phyloP scores from a whole-genome alignment of 2,329 filamentous ascomycete genomes.

The Monosporascus ibericus region DNA sequence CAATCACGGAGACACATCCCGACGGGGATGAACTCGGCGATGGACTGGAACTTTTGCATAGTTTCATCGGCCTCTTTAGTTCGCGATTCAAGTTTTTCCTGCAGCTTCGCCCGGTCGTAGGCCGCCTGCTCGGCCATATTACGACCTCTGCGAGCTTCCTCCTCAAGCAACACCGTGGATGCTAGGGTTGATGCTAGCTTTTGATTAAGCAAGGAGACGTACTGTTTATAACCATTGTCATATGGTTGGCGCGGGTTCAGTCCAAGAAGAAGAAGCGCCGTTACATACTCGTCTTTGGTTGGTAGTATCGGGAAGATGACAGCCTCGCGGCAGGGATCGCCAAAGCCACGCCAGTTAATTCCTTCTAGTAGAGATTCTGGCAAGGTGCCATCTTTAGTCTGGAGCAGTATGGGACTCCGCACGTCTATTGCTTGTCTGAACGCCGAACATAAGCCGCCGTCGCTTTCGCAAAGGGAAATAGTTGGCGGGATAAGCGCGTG shows the following conservation, averaged over 20 bases:
- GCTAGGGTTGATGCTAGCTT: slow-evolving; percentile 63
- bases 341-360: slow-evolving; percentile 57
- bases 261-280: slow-evolving; percentile 64
- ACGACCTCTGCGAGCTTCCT: slow-evolving; percentile 56
- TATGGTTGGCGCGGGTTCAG: slow-evolving; percentile 67
- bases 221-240: slow-evolving; percentile 66
- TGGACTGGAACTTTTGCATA: slow-evolving; percentile 60
- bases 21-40: slow-evolving; percentile 68
- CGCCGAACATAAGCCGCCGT: slow-evolving; percentile 31
- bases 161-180: slow-evolving; percentile 64
- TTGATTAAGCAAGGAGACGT: slow-evolving; percentile 48
- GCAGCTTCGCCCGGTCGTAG: slow-evolving; percentile 60
- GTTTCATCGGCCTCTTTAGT: slow-evolving; percentile 44
- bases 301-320: slow-evolving; percentile 65
- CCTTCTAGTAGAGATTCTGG: slow-evolving; percentile 52
- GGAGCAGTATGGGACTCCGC: slow-evolving; percentile 33
- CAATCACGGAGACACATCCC: slow-evolving; percentile 67
- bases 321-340: slow-evolving; percentile 57
- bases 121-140: slow-evolving; percentile 58
- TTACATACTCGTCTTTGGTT: slow-evolving; percentile 56
- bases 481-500: slow-evolving; percentile 35
- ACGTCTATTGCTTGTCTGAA: slow-evolving; percentile 34
- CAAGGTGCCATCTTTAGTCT: slow-evolving; percentile 45
- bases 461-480: slow-evolving; percentile 30
- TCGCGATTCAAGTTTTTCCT: slow-evolving; percentile 56